phyloP scores from a whole-genome alignment of 192 early-diverging fungal genomes.

The Entophlyctis luteolus region DNA sequence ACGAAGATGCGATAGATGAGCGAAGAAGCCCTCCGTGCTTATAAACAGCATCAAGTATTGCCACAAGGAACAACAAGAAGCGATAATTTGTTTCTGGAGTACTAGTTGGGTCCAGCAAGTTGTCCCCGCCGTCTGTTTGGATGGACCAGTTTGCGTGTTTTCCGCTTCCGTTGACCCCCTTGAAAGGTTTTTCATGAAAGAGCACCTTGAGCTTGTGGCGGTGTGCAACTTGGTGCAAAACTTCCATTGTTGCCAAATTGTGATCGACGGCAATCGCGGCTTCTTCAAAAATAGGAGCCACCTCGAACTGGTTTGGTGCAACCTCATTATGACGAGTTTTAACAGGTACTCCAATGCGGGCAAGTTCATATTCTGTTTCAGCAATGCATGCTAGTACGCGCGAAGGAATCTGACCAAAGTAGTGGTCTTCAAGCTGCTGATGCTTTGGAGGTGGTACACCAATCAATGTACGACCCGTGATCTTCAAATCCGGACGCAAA shows the following conservation, averaged over 20 bases:
- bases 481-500: constrained; percentile 94
- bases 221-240: constrained; percentile 95
- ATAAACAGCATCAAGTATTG: constrained; percentile 85
- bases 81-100: constrained; percentile 98
- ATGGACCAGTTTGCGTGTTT: constrained; percentile 99
- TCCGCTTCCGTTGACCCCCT: constrained; percentile 96
- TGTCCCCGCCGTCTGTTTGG: constrained; percentile 90
- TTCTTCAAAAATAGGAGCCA: constrained; percentile 98
- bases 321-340: constrained; percentile 99
- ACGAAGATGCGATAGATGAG: constrained; percentile 85
- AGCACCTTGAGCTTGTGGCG: constrained; percentile 93
- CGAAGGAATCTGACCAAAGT: constrained; percentile 96
- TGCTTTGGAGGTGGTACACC: constrained; percentile 93
- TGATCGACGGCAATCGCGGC: constrained; percentile 94
- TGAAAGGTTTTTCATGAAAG: constrained; percentile 99
- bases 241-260: constrained; percentile 97
- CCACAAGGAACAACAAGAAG: constrained; percentile 93
- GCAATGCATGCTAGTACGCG: constrained; percentile 87
- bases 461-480: constrained; percentile 88
- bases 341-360: constrained; percentile 91
- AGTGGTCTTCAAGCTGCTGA: constrained; percentile 99
- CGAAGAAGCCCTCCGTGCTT: constrained; percentile 89
- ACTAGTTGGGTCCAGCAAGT: constrained; percentile 92
- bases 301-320: constrained; percentile 95
- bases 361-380: constrained; percentile 91